Evolutionary conservation across 805 yeast species (phyloP).

Genomic region (Yarrowia hollandica): DNA sequence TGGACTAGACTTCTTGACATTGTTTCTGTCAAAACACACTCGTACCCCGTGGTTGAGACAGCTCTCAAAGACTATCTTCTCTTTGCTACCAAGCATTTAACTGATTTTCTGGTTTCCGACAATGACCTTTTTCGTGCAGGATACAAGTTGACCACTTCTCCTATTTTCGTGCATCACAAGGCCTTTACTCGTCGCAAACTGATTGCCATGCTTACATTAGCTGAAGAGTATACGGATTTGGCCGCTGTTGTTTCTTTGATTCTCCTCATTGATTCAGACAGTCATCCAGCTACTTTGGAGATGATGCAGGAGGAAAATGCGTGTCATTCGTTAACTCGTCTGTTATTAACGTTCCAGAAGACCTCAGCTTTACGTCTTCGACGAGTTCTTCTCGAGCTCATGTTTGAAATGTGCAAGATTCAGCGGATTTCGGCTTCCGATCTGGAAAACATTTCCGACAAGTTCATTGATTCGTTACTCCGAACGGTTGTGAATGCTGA

Average conservation of each 20-base stretch:
- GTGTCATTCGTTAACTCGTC: slow-evolving; percentile 49
- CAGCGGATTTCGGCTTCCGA: slow-evolving; percentile 49
- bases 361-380: slow-evolving; percentile 44
- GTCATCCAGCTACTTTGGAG: slow-evolving; percentile 47
- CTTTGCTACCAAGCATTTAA: neutral
- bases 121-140: slow-evolving; percentile 34
- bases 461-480: slow-evolving; percentile 52
- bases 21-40: slow-evolving; percentile 1
- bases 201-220: slow-evolving; percentile 42
- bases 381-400: slow-evolving; percentile 51
- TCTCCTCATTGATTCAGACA: slow-evolving; percentile 49
- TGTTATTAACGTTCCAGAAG: slow-evolving; percentile 46
- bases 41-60: slow-evolving; percentile 3
- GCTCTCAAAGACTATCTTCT: slow-evolving; percentile 13
- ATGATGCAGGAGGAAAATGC: slow-evolving; percentile 53
- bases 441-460: slow-evolving; percentile 46
- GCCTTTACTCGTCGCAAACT: slow-evolving; percentile 44
- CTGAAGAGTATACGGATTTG: slow-evolving; percentile 35
- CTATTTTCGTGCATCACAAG: slow-evolving; percentile 57
- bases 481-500: slow-evolving; percentile 45
- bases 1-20: slow-evolving; percentile 6
- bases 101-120: slow-evolving; percentile 2
- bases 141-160: slow-evolving; percentile 49
- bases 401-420: slow-evolving; percentile 57
- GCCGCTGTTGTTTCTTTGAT: slow-evolving; percentile 48